phyloP scores from a whole-genome alignment of 1,139 yeast genomes.

The Blastobotrys indianensis region DNA sequence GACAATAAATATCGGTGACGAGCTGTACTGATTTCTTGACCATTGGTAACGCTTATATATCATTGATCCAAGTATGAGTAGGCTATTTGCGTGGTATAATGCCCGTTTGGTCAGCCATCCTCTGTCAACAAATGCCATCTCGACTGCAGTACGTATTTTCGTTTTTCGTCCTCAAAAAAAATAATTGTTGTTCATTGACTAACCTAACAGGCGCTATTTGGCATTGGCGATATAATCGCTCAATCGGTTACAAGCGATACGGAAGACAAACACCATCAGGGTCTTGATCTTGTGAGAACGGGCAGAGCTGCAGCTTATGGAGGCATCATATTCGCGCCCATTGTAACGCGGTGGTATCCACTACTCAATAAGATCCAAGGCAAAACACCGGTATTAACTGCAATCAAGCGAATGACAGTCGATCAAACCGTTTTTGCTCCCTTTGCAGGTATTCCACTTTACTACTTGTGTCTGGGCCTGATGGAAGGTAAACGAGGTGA shows the following conservation, averaged over 20 bases:
- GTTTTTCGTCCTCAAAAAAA: not conserved
- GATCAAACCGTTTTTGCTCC: conserved; percentile 84
- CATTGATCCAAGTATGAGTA: conserved; percentile 16
- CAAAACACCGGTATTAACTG: conserved; percentile 28
- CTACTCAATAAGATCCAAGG: conserved; percentile 50
- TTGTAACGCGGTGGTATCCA: conserved; percentile 65
- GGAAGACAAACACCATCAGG: conserved; percentile 14
- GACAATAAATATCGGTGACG: no score
- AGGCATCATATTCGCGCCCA: conserved; percentile 66
- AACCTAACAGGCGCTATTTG: conserved; percentile 45
- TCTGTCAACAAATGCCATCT: conserved; percentile 26
- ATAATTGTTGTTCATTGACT: not conserved
- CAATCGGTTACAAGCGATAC: conserved; percentile 43
- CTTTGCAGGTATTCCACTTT: conserved; percentile 36
- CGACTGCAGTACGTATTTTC: conserved; percentile 23
- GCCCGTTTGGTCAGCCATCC: conserved; percentile 23
- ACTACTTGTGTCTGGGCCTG: conserved; percentile 60
- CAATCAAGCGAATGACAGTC: conserved; percentile 46
- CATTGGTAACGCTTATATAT: no score
- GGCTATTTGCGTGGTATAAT: conserved; percentile 20
- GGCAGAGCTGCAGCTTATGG: conserved; percentile 69
- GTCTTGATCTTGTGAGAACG: conserved; percentile 41
- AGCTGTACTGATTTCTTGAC: no score
- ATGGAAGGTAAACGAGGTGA: conserved; percentile 47
- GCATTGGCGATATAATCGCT: conserved; percentile 69